These are phyloP conservation scores for Anastatica hierochuntica DNA, from an alignment of 345 rosid genomes.

Conservation along the genomic window DNA sequence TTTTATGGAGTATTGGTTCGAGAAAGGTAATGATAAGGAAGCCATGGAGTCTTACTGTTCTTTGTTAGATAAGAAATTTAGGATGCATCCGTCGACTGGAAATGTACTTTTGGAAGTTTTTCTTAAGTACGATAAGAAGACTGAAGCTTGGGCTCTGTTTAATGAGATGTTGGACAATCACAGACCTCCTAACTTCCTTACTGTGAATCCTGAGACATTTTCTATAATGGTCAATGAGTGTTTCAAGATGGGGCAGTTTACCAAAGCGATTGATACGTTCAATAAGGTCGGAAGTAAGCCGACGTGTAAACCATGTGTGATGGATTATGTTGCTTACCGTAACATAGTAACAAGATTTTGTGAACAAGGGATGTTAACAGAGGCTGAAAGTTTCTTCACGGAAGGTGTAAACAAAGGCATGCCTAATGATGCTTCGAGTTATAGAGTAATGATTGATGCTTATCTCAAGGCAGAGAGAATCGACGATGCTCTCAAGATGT, in stretches of 20 bases:
- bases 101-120: constrained; percentile 76
- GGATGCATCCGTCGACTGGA: constrained; percentile 73
- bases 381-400: constrained; percentile 54
- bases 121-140: constrained; percentile 56
- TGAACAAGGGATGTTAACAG: constrained; percentile 65
- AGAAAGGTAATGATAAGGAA: constrained; percentile 72
- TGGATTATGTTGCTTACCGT: constrained; percentile 76
- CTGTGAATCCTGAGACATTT: constrained; percentile 79
- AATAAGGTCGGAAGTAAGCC: constrained; percentile 63
- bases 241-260: constrained; percentile 58
- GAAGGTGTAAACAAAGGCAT: constrained; percentile 52
- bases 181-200: constrained; percentile 66
- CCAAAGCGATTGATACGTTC: constrained; percentile 52
- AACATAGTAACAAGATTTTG: constrained; percentile 64
- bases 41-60: constrained; percentile 78
- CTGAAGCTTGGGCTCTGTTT: constrained; percentile 62
- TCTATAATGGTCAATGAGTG: constrained; percentile 86
- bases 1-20: constrained; percentile 93
- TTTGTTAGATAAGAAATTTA: constrained; percentile 61
- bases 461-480: constrained; percentile 58
- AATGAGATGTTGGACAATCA: constrained; percentile 84
- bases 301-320: constrained; percentile 61
- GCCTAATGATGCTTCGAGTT: constrained; percentile 63
- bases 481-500: constrained; percentile 56
- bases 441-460: constrained; percentile 65